phyloP scores from a whole-genome alignment of 2,329 filamentous ascomycete genomes.

The Pseudopyricularia cyperi region DNA sequence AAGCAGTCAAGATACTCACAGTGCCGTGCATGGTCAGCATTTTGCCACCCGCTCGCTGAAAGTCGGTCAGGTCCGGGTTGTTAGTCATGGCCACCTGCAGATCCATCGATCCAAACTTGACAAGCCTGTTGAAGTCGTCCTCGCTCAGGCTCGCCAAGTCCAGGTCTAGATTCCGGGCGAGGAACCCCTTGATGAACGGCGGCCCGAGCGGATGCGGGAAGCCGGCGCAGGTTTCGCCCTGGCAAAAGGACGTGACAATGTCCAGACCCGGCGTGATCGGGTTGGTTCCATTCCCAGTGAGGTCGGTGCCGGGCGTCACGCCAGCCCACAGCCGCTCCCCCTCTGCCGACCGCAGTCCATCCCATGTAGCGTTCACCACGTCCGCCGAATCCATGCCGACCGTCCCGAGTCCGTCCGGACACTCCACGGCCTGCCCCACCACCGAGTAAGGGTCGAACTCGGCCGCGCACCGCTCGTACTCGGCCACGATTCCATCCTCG shows the following conservation, averaged over 20 bases:
- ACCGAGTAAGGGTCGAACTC: constrained; percentile 6
- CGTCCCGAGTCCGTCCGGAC: neutral
- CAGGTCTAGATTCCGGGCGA: neutral
- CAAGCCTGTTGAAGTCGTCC: neutral
- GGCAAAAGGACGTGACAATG: neutral
- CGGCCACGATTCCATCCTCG: constrained; percentile 23
- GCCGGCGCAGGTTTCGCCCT: neutral
- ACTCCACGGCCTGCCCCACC: neutral
- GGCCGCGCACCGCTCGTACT: constrained; percentile 18
- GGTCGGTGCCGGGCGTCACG: constrained; percentile 4
- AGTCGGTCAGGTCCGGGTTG: constrained; percentile 20
- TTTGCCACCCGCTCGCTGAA: constrained; percentile 30
- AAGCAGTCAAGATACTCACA: neutral
- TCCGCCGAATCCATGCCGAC: constrained; percentile 2
- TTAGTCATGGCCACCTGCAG: constrained; percentile 19
- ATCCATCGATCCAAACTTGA: neutral
- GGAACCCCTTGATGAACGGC: neutral
- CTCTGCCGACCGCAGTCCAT: constrained; percentile 4
- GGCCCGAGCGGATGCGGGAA: neutral
- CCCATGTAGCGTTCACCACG: constrained; percentile 9
- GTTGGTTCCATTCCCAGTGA: constrained; percentile 4
- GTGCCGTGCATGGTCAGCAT: constrained; percentile 31
- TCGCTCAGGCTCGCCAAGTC: neutral
- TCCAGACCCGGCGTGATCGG: constrained; percentile 6
- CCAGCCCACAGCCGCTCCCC: constrained; percentile 9